phyloP scores from a whole-genome alignment of 1,284 basidiomycete species.

The Irpex sp. region DNA sequence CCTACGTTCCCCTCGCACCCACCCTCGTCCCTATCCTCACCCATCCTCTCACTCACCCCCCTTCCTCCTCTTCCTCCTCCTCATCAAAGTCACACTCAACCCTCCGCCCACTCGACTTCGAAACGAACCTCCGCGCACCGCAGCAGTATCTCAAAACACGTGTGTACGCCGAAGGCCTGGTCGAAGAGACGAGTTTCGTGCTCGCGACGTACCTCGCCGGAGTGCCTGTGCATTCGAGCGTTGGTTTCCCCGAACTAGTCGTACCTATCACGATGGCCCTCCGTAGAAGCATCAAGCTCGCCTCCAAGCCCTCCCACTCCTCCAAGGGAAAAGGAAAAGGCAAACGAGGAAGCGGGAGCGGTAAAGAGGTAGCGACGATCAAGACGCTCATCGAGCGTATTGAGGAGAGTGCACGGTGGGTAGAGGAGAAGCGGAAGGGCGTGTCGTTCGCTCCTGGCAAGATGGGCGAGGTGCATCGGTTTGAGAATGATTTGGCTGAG shows the following conservation, averaged over 20 bases:
- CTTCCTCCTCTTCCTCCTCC: conserved; percentile 59
- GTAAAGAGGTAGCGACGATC: conserved; percentile 34
- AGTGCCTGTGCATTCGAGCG: conserved; percentile 63
- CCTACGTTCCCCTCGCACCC: conserved; percentile 86
- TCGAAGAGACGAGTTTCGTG: conserved; percentile 78
- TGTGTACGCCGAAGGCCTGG: conserved; percentile 79
- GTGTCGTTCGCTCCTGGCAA: conserved; percentile 74
- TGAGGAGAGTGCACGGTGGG: conserved; percentile 78
- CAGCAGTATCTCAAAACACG: conserved; percentile 87
- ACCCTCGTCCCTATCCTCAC: conserved; percentile 86
- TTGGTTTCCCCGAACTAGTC: conserved; percentile 91
- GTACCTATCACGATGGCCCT: conserved; percentile 79
- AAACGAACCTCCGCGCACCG: conserved; percentile 83
- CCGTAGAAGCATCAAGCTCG: conserved; percentile 63
- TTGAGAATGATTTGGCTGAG: too few species aligned
- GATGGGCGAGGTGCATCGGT: conserved; percentile 62
- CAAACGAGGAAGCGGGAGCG: conserved; percentile 35
- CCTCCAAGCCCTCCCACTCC: conserved; percentile 7
- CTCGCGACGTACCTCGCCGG: conserved; percentile 77
- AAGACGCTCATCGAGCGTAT: conserved; percentile 76
- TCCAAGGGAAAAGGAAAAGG: conserved; percentile 41
- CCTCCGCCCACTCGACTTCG: conserved; percentile 85
- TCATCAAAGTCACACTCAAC: conserved; percentile 22
- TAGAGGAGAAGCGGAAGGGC: conserved; percentile 61
- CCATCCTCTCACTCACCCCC: conserved; percentile 70